These are phyloP conservation scores for Leccinum ochraceum DNA, from an alignment of 768 basidiomycete species.

Conservation along the genomic window DNA sequence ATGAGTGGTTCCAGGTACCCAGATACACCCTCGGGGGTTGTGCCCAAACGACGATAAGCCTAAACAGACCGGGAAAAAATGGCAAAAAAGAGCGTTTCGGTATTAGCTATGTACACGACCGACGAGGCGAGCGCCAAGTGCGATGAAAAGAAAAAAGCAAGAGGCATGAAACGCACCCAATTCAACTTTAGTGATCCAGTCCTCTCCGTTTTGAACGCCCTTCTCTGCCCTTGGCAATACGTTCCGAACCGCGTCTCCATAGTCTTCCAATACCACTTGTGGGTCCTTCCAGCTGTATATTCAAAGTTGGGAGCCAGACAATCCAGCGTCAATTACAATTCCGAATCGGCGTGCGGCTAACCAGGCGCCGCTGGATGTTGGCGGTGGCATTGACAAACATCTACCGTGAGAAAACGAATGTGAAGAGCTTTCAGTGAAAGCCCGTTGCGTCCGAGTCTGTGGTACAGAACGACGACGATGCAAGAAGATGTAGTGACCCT, in stretches of 20 bases:
- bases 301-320: slow-evolving; percentile 84
- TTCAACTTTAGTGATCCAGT: slow-evolving; percentile 90
- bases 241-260: slow-evolving; percentile 49
- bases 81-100: neutral
- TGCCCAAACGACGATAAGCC: slow-evolving; percentile 85
- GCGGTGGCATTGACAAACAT: slow-evolving; percentile 67
- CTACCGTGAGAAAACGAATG: slow-evolving; percentile 25
- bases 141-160: neutral
- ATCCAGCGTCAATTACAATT: slow-evolving; percentile 97
- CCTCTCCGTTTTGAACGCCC: slow-evolving; percentile 75
- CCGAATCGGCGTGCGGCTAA: slow-evolving; percentile 81
- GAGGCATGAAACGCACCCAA: slow-evolving; percentile 66
- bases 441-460: slow-evolving; percentile 12
- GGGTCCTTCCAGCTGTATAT: slow-evolving; percentile 98
- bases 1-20: slow-evolving; percentile 82
- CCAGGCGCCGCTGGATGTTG: slow-evolving; percentile 71
- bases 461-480: slow-evolving; percentile 8
- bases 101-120: slow-evolving; percentile 2
- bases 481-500: neutral
- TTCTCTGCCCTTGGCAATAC: slow-evolving; percentile 87
- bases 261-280: slow-evolving; percentile 53
- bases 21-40: slow-evolving; percentile 65
- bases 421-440: slow-evolving; percentile 21
- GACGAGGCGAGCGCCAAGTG: neutral
- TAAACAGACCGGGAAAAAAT: slow-evolving; percentile 32